Percentiles rank a stretch among this genome's conserved stretches.
Conservation (phyloP, 2,329 filamentous ascomycete genomes). For the Sporothrix curviconia region DNA sequence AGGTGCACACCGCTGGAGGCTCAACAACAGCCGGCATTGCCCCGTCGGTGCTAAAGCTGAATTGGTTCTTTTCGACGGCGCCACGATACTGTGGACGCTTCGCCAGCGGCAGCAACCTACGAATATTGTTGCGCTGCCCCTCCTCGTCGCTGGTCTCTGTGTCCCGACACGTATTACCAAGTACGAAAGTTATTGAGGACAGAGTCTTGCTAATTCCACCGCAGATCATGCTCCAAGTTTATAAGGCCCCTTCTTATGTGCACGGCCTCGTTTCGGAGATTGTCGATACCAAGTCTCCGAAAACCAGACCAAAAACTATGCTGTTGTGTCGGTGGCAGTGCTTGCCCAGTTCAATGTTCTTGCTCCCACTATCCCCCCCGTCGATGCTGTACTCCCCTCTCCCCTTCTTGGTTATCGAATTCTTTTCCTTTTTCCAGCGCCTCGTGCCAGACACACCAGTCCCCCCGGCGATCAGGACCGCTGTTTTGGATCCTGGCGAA, state of each 20-base stretch:
- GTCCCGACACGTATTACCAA: too few species aligned
- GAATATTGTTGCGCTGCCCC: not conserved
- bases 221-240: too few species aligned
- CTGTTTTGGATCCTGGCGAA: slow-evolving; percentile 2
- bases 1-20: not conserved
- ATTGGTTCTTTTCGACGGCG: slow-evolving; percentile 2
- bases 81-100: not conserved
- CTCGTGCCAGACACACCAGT: not conserved
- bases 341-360: not conserved
- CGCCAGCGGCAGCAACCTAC: not conserved
- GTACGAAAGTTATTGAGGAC: too few species aligned
- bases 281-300: too few species aligned
- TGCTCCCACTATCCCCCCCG: not conserved
- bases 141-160: not conserved
- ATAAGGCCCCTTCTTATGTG: too few species aligned
- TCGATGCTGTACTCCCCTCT: not conserved
- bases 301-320: not conserved
- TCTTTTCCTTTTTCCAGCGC: not conserved
- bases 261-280: too few species aligned
- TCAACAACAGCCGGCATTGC: slow-evolving; percentile 1
- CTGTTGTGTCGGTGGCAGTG: slow-evolving; percentile 14
- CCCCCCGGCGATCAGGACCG: slow-evolving; percentile 2
- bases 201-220: too few species aligned
- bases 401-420: not conserved
- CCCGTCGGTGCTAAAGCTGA: not conserved